These are phyloP conservation scores for Penicillium mononematosum DNA, from an alignment of 495 filamentous ascomycete species.

Conservation along the genomic window DNA sequence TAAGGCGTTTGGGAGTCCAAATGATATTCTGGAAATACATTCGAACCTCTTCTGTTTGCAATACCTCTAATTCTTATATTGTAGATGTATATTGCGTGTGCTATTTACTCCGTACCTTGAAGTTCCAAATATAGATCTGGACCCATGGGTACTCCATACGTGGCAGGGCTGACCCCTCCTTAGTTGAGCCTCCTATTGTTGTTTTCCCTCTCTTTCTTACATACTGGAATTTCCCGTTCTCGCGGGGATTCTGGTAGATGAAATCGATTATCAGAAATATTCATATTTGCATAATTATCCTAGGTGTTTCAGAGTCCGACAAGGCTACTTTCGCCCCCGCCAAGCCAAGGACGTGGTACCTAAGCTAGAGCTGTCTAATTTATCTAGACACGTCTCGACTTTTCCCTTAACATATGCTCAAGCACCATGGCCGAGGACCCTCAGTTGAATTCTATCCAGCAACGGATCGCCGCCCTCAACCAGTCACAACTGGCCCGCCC, in stretches of 20 bases:
- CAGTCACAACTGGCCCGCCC: conserved; percentile 52
- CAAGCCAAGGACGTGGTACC: conserved; percentile 19
- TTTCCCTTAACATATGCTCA: background rate
- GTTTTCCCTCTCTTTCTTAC: background rate
- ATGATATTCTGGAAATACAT: conserved; percentile 22
- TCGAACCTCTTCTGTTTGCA: conserved; percentile 1
- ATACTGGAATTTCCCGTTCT: background rate
- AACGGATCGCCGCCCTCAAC: conserved; percentile 60
- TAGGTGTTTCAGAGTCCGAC: conserved; percentile 6
- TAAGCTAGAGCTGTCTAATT: conserved; percentile 8
- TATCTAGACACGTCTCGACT: background rate
- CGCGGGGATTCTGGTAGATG: background rate
- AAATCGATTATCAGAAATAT: too few species aligned
- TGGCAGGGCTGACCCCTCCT: conserved; percentile 3
- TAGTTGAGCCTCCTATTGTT: conserved; percentile 3
- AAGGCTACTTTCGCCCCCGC: conserved; percentile 18
- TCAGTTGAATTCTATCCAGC: conserved; percentile 52
- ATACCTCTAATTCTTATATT: background rate
- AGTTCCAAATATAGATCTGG: conserved; percentile 5
- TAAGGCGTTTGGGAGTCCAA: conserved; percentile 29
- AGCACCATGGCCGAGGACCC: conserved; percentile 37
- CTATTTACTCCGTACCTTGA: background rate
- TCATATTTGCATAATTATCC: background rate
- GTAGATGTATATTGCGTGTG: background rate
- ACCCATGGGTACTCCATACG: background rate